These are phyloP conservation scores for Sporothrix sp. DNA, from an alignment of 2,329 filamentous ascomycete genomes.

Conservation along the genomic window DNA sequence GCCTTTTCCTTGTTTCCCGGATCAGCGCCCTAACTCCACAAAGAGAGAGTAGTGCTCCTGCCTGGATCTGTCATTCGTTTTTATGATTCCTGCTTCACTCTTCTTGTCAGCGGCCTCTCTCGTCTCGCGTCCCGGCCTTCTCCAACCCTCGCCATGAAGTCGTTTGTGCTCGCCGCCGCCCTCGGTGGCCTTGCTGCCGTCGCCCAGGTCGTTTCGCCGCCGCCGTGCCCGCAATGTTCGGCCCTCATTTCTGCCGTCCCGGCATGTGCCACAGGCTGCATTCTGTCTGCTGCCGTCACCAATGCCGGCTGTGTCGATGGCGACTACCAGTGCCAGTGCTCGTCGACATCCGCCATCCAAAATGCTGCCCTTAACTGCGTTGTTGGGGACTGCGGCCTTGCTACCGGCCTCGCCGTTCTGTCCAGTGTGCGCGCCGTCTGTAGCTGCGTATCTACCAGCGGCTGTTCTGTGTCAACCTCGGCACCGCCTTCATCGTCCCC, in stretches of 20 bases:
- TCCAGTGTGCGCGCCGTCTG: neutral
- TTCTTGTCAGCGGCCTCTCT: neutral
- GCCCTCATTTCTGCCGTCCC: neutral
- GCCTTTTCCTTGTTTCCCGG: neutral
- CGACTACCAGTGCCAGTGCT: constrained; percentile 11
- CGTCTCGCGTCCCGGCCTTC: neutral
- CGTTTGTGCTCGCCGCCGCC: neutral
- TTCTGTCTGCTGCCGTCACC: neutral
- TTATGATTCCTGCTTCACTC: neutral
- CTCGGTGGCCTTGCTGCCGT: neutral
- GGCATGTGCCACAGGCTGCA: neutral
- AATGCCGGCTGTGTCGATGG: neutral
- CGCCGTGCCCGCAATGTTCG: neutral
- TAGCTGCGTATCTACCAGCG: neutral
- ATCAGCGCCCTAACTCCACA: constrained; percentile 2
- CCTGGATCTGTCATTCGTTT: constrained; percentile 6
- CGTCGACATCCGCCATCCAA: constrained; percentile 2
- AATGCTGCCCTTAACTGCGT: constrained; percentile 10
- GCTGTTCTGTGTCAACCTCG: neutral
- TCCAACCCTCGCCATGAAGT: neutral
- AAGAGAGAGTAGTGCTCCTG: neutral
- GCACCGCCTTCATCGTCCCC: neutral
- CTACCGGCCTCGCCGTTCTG: neutral
- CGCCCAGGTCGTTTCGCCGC: neutral
- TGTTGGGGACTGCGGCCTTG: constrained; percentile 6